Conservation (phyloP, 2,329 filamentous ascomycete species). For the Pseudogymnoascus sp. region DNA sequence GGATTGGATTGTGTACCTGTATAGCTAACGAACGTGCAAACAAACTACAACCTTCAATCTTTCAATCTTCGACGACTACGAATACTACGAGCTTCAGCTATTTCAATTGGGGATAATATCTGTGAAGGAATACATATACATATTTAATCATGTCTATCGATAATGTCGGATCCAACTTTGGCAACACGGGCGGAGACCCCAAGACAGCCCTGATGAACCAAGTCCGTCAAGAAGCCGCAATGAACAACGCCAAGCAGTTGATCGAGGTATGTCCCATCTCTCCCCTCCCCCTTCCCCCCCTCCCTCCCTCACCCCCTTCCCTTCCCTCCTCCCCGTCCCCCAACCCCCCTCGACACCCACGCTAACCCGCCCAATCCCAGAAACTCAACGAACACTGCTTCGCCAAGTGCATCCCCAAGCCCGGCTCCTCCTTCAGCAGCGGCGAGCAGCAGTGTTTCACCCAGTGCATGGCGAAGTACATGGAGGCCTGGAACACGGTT, state of each 20-base stretch:
- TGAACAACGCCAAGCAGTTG: conserved; percentile 60
- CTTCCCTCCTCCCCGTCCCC: not conserved
- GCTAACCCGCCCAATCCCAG: conserved; percentile 34
- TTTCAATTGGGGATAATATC: not conserved
- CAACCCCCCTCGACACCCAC: not conserved
- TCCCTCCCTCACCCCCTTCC: too few species aligned
- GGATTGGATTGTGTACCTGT: not conserved
- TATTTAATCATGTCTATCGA: conserved; percentile 17
- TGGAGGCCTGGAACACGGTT: conserved; percentile 68
- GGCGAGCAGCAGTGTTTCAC: conserved; percentile 64
- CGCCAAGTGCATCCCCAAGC: conserved; percentile 65
- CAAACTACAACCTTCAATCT: not conserved
- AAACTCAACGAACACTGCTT: conserved; percentile 80
- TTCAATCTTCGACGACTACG: not conserved
- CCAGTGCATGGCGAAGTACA: conserved; percentile 79
- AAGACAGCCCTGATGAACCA: conserved; percentile 41
- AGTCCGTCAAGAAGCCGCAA: conserved; percentile 48
- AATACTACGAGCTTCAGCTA: not conserved
- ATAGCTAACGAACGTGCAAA: not conserved
- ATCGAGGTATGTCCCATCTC: conserved; percentile 49
- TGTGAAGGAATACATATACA: not conserved
- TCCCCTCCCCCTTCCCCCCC: not conserved
- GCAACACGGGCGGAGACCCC: conserved; percentile 15
- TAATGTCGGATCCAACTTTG: conserved; percentile 19
- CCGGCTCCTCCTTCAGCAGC: conserved; percentile 56